Base-by-base conservation (phyloP, 2,329 filamentous ascomycete genomes). In the Trichothecium roseum region DNA sequence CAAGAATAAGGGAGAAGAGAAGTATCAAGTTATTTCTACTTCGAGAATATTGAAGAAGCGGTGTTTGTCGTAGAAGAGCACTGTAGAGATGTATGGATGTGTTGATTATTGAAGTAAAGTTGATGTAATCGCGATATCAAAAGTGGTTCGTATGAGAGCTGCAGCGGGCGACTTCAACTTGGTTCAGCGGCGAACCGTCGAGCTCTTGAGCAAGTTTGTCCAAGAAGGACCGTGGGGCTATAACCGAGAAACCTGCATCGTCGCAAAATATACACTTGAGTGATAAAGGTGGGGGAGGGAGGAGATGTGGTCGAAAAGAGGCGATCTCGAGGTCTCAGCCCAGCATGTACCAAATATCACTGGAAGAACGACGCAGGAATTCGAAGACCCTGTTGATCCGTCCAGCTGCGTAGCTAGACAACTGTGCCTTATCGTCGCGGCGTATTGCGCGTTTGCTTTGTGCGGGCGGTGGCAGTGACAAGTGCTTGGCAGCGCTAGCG, bases 41-140 rank as follows among this genome's bases (percentile, higher is more conserved):
- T n/a, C n/a, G n/a, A n/a, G n/a, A n/a, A n/a, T n/a, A 63, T 52
- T 30, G 59, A 60, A 62, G 64, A 68, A 36, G 36, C 33, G 36
- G 34, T 28, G 38, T 14, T 24, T 18, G 20, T 34, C 5, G 18
- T 26, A 18, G 34, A 59, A 52, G 44, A 63, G 59, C 49, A 63
- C 55, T 33, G 61, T 63, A 41, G 59, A 55, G 33, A 59, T 20
- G 29, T 10, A 14, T 34, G 16, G 16, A n/a, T 12, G 17, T 7
- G 8, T 6, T 12, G 8, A 8, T 18, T 28, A 8, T n/a, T n/a
- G n/a, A n/a, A n/a, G n/a, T n/a, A n/a, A 24, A 24, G 20, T 24
- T n/a, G n/a, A 10, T 35, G 20, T 8, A 15, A 28, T 28, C 8
- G 8, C 9, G 9, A 27, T 16, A 15, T 35, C n/a, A 5, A 16